Conservation (phyloP, 345 rosid species). For the Salix purpurea region DNA sequence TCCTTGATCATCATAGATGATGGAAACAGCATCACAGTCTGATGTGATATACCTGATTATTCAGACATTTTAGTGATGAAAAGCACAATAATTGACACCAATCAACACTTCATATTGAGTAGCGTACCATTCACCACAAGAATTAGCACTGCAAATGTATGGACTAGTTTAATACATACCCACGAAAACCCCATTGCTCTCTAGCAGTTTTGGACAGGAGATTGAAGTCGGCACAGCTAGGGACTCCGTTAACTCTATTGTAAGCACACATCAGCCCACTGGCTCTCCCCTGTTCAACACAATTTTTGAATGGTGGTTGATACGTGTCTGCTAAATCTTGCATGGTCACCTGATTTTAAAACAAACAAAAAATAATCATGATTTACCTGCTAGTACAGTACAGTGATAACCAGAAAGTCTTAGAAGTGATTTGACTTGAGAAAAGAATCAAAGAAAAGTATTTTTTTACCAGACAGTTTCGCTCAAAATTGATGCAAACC, state of each 20-base stretch:
- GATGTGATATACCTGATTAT: conserved; percentile 68
- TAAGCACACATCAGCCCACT: conserved; percentile 31
- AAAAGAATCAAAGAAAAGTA: background rate
- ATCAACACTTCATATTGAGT: background rate
- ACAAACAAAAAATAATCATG: background rate
- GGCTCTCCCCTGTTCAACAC: conserved; percentile 27
- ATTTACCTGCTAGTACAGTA: background rate
- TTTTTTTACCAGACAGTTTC: conserved; percentile 1
- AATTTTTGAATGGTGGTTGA: conserved; percentile 31
- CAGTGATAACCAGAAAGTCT: background rate
- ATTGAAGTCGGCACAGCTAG: conserved; percentile 28
- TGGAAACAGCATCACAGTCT: conserved; percentile 81
- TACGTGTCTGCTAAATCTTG: conserved; percentile 34
- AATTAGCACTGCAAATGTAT: background rate
- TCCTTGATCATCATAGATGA: conserved; percentile 56
- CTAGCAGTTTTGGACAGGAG: conserved; percentile 36
- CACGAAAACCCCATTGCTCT: conserved; percentile 63
- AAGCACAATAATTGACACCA: background rate
- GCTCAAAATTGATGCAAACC: background rate
- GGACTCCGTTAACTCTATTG: conserved; percentile 29
- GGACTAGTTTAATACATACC: conserved; percentile 32
- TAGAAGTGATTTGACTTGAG: background rate
- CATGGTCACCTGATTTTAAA: conserved; percentile 12
- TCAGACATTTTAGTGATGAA: background rate
- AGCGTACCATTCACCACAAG: background rate